Conservation (phyloP, 2,329 filamentous ascomycete species). For the Paramyrothecium roridum region DNA sequence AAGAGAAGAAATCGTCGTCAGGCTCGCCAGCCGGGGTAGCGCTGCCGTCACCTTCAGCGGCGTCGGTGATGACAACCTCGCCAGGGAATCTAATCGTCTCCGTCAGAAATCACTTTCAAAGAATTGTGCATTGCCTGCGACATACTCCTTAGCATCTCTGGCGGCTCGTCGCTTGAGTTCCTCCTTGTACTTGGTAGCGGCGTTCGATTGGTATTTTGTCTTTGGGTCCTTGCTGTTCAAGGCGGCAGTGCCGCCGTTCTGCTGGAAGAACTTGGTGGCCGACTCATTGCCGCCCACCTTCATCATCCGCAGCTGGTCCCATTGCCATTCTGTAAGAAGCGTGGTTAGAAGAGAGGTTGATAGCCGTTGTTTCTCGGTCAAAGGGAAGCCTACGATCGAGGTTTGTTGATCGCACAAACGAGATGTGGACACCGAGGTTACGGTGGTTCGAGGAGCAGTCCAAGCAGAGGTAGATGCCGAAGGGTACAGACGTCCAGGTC, state of each 20-base stretch:
- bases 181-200: conserved; percentile 97
- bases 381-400: conserved; percentile 72
- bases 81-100: conserved; percentile 63
- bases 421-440: conserved; percentile 97
- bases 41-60: conserved; percentile 61
- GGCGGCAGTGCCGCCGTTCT: conserved; percentile 89
- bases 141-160: conserved; percentile 80
- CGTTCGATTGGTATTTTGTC: conserved; percentile 91
- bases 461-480: conserved; percentile 96
- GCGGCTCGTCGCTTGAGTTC: conserved; percentile 85
- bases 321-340: conserved; percentile 77
- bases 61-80: conserved; percentile 82
- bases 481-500: conserved; percentile 95
- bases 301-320: conserved; percentile 96
- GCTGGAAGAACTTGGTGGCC: conserved; percentile 96
- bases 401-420: conserved; percentile 97
- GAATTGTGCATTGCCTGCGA: conserved; percentile 9
- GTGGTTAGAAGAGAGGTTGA: conserved; percentile 10
- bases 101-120: conserved; percentile 16
- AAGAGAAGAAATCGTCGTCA: conserved; percentile 98
- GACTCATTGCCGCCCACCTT: conserved; percentile 98
- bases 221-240: conserved; percentile 95
- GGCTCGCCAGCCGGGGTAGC: conserved; percentile 78
- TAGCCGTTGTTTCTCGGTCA: background rate
- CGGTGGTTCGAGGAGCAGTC: conserved; percentile 97